These are phyloP conservation scores for Mesembryanthemum crystallinum DNA, from an alignment of 148 eudicot genomes.

Conservation along the genomic window DNA sequence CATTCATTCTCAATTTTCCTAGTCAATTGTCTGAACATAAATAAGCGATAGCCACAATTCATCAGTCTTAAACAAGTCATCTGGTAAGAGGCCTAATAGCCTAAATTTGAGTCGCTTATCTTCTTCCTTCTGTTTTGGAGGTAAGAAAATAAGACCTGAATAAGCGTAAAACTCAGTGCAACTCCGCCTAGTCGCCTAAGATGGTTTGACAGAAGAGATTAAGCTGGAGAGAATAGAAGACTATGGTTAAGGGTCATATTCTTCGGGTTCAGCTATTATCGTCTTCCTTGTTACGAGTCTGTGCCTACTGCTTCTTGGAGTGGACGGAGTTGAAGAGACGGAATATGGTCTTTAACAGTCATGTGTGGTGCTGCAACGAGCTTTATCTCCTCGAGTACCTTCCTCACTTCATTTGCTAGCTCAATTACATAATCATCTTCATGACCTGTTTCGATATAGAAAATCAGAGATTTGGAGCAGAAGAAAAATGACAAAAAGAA, in stretches of 20 bases:
- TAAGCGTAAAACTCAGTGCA: not conserved
- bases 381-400: slow-evolving; percentile 59
- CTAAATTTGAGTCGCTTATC: not conserved
- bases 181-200: slow-evolving; percentile 9
- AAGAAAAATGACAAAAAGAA: not conserved
- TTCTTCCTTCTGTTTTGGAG: slow-evolving; percentile 10
- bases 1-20: not conserved
- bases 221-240: slow-evolving; percentile 17
- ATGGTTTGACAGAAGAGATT: slow-evolving; percentile 23
- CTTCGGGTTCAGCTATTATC: not conserved
- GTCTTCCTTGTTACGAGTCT: slow-evolving; percentile 40
- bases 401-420: slow-evolving; percentile 86
- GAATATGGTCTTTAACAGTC: slow-evolving; percentile 41
- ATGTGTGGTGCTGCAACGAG: slow-evolving; percentile 32
- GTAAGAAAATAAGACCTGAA: not conserved
- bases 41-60: not conserved
- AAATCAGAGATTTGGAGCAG: not conserved
- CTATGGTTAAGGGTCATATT: slow-evolving; percentile 5
- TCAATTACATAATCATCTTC: slow-evolving; percentile 81
- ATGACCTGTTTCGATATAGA: slow-evolving; percentile 49
- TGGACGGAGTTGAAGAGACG: slow-evolving; percentile 46
- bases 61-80: slow-evolving; percentile 7
- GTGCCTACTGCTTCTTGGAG: slow-evolving; percentile 64
- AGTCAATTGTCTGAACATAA: not conserved
- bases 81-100: not conserved